Evolutionary conservation across 164 flowering plant genomes (phyloP).

Genomic region (Akebia trifoliata): DNA sequence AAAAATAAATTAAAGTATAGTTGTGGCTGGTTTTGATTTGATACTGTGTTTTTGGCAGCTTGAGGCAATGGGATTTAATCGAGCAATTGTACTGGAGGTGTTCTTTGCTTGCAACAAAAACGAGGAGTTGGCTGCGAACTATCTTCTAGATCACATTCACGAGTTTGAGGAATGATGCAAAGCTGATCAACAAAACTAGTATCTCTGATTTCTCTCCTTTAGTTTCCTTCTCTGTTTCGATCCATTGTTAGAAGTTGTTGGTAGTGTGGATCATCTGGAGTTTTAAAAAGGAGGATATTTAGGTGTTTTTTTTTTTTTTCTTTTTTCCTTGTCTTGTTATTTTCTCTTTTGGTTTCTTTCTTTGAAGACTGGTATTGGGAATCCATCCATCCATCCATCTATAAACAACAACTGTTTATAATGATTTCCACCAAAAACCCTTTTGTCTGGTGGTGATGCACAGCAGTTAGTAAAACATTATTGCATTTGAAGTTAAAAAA

Average conservation of each 20-base stretch:
- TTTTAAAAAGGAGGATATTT: too few species aligned
- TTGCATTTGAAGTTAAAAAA: too few species aligned
- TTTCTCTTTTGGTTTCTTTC: too few species aligned
- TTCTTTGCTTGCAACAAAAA: slow-evolving; percentile 64
- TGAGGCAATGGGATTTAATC: slow-evolving; percentile 61
- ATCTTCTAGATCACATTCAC: slow-evolving; percentile 52
- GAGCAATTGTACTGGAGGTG: slow-evolving; percentile 49
- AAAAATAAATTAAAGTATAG: neutral
- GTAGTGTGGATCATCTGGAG: too few species aligned
- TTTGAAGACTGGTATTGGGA: too few species aligned
- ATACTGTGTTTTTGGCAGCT: slow-evolving; percentile 34
- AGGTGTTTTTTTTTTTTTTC: too few species aligned
- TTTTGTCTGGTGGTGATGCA: slow-evolving; percentile 3
- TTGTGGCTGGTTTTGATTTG: neutral
- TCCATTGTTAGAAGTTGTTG: too few species aligned
- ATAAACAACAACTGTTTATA: neutral
- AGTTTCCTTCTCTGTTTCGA: slow-evolving; percentile 8
- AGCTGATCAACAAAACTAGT: neutral
- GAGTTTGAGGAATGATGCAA: slow-evolving; percentile 46
- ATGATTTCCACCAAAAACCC: neutral
- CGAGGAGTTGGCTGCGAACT: slow-evolving; percentile 68
- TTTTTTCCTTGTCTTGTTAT: too few species aligned
- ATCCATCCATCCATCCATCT: neutral
- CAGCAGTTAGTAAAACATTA: too few species aligned
- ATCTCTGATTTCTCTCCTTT: neutral